Conservation (phyloP, 1,139 yeast species). For the Yamadazyma dushanensis region DNA sequence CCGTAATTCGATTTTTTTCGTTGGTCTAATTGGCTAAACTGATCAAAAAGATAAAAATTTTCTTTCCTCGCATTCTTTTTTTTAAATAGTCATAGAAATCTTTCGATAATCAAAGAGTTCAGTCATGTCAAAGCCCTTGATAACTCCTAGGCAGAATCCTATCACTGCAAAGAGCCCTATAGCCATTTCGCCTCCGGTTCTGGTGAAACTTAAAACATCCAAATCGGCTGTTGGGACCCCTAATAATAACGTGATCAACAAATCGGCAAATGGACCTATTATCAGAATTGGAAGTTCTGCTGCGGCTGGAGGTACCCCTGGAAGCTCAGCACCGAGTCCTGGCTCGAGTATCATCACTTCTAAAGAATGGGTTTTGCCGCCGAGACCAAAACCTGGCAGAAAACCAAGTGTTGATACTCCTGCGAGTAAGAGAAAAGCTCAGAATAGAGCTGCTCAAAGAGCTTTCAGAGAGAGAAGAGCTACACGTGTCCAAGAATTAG, state of each 20-base stretch:
- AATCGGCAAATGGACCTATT: not conserved
- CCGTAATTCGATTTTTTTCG: slow-evolving; percentile 4
- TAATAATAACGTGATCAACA: not conserved
- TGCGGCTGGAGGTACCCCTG: slow-evolving; percentile 6
- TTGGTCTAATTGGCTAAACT: slow-evolving; percentile 15
- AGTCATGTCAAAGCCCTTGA: slow-evolving; percentile 19
- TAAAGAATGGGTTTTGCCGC: slow-evolving; percentile 90
- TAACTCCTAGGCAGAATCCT: slow-evolving; percentile 37
- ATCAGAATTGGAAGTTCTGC: slow-evolving; percentile 4
- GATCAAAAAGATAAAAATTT: slow-evolving; percentile 18
- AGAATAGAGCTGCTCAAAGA: slow-evolving; percentile 92
- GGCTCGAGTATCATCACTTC: slow-evolving; percentile 55
- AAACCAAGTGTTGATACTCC: slow-evolving; percentile 79
- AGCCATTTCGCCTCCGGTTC: slow-evolving; percentile 16
- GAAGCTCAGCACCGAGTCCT: not conserved
- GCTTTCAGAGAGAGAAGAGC: slow-evolving; percentile 88
- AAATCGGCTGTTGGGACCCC: too few species aligned
- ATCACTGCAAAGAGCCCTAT: slow-evolving; percentile 14
- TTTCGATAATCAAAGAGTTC: not conserved
- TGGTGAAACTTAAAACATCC: slow-evolving; percentile 10
- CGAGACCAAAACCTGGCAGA: slow-evolving; percentile 87
- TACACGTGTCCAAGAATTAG: slow-evolving; percentile 51
- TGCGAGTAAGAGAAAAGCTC: slow-evolving; percentile 81
- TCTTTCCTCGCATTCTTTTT: slow-evolving; percentile 4
- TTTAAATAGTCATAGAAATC: slow-evolving; percentile 3